Conservation (phyloP, 1,284 basidiomycete genomes). For the Pyrrhoderma noxium region DNA sequence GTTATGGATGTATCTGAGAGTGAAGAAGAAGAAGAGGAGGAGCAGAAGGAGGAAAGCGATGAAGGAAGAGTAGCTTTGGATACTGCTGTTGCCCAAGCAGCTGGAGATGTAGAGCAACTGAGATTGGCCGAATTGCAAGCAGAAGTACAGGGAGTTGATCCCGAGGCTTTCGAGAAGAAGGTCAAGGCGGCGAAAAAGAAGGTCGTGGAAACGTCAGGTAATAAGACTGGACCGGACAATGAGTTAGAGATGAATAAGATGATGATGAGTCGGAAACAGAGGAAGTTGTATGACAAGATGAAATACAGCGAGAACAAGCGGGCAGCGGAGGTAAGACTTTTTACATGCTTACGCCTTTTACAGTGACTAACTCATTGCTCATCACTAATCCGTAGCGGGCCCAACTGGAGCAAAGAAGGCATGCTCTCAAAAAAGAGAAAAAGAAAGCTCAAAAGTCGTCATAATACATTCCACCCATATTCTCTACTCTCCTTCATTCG, state of each 20-base stretch:
- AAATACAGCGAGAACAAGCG: conserved; percentile 83
- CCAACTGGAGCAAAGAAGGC: conserved; percentile 24
- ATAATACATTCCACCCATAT: not conserved
- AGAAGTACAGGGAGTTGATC: conserved; percentile 84
- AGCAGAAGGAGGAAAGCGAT: conserved; percentile 30
- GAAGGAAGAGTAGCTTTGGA: conserved; percentile 35
- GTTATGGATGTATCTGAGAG: conserved; percentile 30
- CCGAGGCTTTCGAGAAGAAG: conserved; percentile 76
- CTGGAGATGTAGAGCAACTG: conserved; percentile 62
- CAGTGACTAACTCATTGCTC: conserved; percentile 6
- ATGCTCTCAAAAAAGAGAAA: conserved; percentile 23
- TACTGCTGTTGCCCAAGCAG: conserved; percentile 46
- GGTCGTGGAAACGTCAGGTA: conserved; percentile 28
- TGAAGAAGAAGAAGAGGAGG: conserved; percentile 31
- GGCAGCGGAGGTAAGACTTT: conserved; percentile 63
- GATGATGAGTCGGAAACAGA: conserved; percentile 97
- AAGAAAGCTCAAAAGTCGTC: conserved; percentile 18
- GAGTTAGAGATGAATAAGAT: conserved; percentile 96
- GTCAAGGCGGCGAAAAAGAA: conserved; percentile 60
- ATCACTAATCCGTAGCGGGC: conserved; percentile 16
- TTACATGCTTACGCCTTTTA: not conserved
- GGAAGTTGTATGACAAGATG: conserved; percentile 94
- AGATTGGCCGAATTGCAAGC: conserved; percentile 91
- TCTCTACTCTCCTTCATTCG: not conserved
- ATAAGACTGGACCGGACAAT: conserved; percentile 18